Percentiles rank a stretch among this genome's conserved stretches.
Conservation (phyloP, 2,329 filamentous ascomycete species). For the Akanthomyces dipterigenus region DNA sequence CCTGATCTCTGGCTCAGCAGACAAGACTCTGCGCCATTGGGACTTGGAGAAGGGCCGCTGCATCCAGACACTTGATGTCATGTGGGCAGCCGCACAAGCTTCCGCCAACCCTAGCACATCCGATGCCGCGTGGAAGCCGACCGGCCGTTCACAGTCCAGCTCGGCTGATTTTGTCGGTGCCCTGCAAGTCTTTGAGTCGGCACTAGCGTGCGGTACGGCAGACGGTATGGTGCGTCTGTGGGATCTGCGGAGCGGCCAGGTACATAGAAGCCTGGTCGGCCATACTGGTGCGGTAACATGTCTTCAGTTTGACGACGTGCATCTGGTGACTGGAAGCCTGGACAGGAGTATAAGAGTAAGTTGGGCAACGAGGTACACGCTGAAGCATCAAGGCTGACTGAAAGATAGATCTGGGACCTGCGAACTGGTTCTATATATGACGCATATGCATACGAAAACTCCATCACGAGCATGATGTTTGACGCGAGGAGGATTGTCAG, state of each 20-base stretch:
- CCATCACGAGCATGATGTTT: slow-evolving; percentile 96
- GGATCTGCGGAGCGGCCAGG: slow-evolving; percentile 93
- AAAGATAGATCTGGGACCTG: slow-evolving; percentile 87
- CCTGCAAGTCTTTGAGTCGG: slow-evolving; percentile 91
- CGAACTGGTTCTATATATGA: slow-evolving; percentile 93
- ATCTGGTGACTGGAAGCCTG: slow-evolving; percentile 85
- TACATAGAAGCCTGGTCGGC: slow-evolving; percentile 91
- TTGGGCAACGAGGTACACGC: slow-evolving; percentile 15
- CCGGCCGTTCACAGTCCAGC: slow-evolving; percentile 53
- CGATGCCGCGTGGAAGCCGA: slow-evolving; percentile 65
- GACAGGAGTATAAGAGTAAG: slow-evolving; percentile 92
- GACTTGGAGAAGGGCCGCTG: slow-evolving; percentile 95
- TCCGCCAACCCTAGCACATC: slow-evolving; percentile 59
- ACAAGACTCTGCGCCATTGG: slow-evolving; percentile 97
- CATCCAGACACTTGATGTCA: slow-evolving; percentile 92
- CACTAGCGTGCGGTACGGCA: slow-evolving; percentile 90
- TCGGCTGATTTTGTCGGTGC: slow-evolving; percentile 89
- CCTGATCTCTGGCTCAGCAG: slow-evolving; percentile 88
- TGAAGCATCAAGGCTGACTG: background rate
- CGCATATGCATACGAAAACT: slow-evolving; percentile 89
- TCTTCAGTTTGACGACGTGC: slow-evolving; percentile 92
- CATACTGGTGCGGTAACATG: slow-evolving; percentile 93
- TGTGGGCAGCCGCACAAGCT: slow-evolving; percentile 94
- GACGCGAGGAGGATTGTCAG: slow-evolving; percentile 83
- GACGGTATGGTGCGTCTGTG: slow-evolving; percentile 96